Conservation (phyloP, 106 monocot species). For the Chionographis japonica region DNA sequence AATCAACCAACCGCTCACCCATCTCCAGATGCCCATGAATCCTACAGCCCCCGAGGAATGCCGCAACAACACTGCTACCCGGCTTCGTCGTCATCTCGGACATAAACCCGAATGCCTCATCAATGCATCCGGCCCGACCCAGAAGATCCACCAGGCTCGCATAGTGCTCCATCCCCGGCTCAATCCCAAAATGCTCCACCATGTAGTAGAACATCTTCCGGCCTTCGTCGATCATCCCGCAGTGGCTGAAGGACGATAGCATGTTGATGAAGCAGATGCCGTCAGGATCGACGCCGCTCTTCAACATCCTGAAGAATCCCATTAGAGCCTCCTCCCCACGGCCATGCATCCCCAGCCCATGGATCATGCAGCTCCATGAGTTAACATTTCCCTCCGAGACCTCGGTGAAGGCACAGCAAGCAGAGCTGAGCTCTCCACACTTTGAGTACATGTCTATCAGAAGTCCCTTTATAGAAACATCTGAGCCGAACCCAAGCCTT, state of each 20-base stretch:
- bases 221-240: neutral
- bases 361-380: conserved; percentile 18
- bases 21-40: conserved; percentile 6
- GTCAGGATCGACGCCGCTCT: conserved; percentile 10
- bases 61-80: neutral
- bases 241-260: conserved; percentile 11
- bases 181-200: neutral
- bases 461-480: conserved; percentile 15
- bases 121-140: conserved; percentile 11
- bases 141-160: conserved; percentile 13
- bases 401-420: conserved; percentile 4
- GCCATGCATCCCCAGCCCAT: conserved; percentile 19
- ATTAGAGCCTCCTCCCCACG: conserved; percentile 3
- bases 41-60: conserved; percentile 14
- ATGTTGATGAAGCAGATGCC: conserved; percentile 9
- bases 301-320: conserved; percentile 10
- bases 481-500: conserved; percentile 7
- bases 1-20: neutral
- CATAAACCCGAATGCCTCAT: conserved; percentile 9
- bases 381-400: neutral
- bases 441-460: conserved; percentile 18
- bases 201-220: conserved; percentile 9
- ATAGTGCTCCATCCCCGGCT: conserved; percentile 10
- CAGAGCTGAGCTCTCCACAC: conserved; percentile 10
- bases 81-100: conserved; percentile 7